phyloP scores from a whole-genome alignment of 164 flowering plant species.

The Echeveria elegans region DNA sequence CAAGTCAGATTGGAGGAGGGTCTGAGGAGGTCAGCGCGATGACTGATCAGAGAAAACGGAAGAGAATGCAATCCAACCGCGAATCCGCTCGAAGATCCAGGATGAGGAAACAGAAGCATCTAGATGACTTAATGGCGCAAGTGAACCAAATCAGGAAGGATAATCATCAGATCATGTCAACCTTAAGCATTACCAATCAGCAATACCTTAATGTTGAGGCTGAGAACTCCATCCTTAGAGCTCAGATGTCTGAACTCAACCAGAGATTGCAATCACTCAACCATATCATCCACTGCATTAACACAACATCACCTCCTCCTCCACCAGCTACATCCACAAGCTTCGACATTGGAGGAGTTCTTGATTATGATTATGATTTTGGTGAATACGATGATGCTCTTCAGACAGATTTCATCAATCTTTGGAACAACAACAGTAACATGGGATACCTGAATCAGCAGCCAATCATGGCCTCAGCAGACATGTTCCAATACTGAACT shows the following conservation, averaged over 20 bases:
- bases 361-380: slow-evolving; percentile 12
- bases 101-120: slow-evolving; percentile 40
- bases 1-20: slow-evolving; percentile 33
- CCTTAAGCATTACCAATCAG: slow-evolving; percentile 20
- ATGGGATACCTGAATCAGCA: slow-evolving; percentile 24
- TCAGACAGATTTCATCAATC: slow-evolving; percentile 16
- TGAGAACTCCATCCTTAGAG: slow-evolving; percentile 31
- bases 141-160: slow-evolving; percentile 20
- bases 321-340: not conserved
- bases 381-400: slow-evolving; percentile 7
- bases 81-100: slow-evolving; percentile 42
- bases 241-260: slow-evolving; percentile 26
- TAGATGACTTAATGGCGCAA: slow-evolving; percentile 31
- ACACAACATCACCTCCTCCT: not conserved
- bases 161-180: slow-evolving; percentile 22
- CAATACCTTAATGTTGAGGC: slow-evolving; percentile 22
- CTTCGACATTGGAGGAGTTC: not conserved
- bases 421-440: slow-evolving; percentile 18
- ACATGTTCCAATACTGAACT: slow-evolving; percentile 19
- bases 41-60: slow-evolving; percentile 24
- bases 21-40: slow-evolving; percentile 35
- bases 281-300: slow-evolving; percentile 21
- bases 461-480: slow-evolving; percentile 33
- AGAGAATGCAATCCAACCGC: slow-evolving; percentile 37
- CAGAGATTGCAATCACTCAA: slow-evolving; percentile 26